phyloP scores from a whole-genome alignment of 2,329 filamentous ascomycete genomes.

The Parasarocladium wereldwijsianum region DNA sequence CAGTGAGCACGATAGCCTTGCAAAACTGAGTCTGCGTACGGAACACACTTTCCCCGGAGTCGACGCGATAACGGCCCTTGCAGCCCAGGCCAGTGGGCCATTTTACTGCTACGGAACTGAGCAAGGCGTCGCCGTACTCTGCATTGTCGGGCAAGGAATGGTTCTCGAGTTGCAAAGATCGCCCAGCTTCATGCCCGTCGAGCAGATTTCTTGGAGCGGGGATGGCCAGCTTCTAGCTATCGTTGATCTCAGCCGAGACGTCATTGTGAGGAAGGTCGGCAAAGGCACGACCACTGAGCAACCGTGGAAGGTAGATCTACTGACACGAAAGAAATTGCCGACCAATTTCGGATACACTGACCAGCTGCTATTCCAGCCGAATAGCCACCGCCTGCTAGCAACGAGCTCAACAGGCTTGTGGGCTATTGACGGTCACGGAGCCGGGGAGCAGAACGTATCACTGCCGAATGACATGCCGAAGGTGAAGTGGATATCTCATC shows the following conservation, averaged over 20 bases:
- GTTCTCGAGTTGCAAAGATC: constrained; percentile 6
- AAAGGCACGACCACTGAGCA: neutral
- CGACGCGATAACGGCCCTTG: constrained; percentile 11
- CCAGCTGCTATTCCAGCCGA: neutral
- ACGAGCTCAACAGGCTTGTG: neutral
- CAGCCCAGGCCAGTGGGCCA: constrained; percentile 6
- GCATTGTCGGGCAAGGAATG: constrained; percentile 7
- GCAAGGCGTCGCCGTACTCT: constrained; percentile 9
- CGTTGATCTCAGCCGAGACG: constrained; percentile 2
- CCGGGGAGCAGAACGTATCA: neutral
- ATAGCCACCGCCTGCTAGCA: neutral
- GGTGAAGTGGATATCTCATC: neutral
- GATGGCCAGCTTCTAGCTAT: constrained; percentile 9
- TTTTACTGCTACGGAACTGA: constrained; percentile 13
- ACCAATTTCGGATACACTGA: neutral
- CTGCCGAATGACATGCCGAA: neutral
- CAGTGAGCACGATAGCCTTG: constrained; percentile 6
- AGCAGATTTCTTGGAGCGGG: constrained; percentile 11
- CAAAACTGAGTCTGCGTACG: constrained; percentile 2
- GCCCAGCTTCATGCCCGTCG: constrained; percentile 10
- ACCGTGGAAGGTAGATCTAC: neutral
- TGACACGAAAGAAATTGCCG: neutral
- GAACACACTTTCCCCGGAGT: constrained; percentile 5
- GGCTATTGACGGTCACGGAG: neutral
- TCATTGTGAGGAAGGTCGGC: constrained; percentile 2